phyloP scores from a whole-genome alignment of 192 early-diverging fungal species.

The Podila epicladia region DNA sequence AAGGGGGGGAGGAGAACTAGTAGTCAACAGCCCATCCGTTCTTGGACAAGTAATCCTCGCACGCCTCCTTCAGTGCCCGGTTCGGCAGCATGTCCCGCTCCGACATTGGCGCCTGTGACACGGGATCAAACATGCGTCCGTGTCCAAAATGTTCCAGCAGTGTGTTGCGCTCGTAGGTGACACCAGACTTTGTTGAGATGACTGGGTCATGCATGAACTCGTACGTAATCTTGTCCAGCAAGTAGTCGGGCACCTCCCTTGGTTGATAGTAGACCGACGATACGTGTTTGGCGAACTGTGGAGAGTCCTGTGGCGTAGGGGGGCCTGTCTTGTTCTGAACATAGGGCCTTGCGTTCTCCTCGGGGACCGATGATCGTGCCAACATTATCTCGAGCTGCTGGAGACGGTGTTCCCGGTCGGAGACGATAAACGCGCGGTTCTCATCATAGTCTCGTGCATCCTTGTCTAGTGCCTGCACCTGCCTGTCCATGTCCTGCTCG shows the following conservation, averaged over 20 bases:
- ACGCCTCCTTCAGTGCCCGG: conserved; percentile 74
- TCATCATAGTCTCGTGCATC: conserved; percentile 27
- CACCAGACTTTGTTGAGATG: conserved; percentile 63
- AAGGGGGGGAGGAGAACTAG: not conserved
- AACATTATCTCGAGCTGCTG: conserved; percentile 37
- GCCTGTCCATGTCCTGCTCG: conserved; percentile 63
- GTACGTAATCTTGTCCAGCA: conserved; percentile 79
- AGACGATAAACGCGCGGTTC: conserved; percentile 4
- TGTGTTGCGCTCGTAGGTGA: conserved; percentile 80
- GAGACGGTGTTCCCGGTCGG: conserved; percentile 23
- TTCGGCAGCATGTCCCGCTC: conserved; percentile 81
- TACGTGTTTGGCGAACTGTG: not conserved
- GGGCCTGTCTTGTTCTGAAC: conserved; percentile 58
- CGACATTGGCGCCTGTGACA: conserved; percentile 71
- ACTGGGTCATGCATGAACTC: conserved; percentile 88
- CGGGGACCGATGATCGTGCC: conserved; percentile 52
- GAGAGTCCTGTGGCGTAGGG: conserved; percentile 16
- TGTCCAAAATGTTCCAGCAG: conserved; percentile 79
- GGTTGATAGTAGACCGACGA: not conserved
- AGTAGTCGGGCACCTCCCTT: conserved; percentile 66
- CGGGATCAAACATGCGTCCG: conserved; percentile 87
- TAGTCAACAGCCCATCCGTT: conserved; percentile 72
- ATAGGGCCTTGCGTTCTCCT: conserved; percentile 59
- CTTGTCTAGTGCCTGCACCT: conserved; percentile 29
- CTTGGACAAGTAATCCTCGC: conserved; percentile 67